These are phyloP conservation scores for Pelagophyceae sp. DNA, from an alignment of 352 stramenopile genomes.

Conservation along the genomic window DNA sequence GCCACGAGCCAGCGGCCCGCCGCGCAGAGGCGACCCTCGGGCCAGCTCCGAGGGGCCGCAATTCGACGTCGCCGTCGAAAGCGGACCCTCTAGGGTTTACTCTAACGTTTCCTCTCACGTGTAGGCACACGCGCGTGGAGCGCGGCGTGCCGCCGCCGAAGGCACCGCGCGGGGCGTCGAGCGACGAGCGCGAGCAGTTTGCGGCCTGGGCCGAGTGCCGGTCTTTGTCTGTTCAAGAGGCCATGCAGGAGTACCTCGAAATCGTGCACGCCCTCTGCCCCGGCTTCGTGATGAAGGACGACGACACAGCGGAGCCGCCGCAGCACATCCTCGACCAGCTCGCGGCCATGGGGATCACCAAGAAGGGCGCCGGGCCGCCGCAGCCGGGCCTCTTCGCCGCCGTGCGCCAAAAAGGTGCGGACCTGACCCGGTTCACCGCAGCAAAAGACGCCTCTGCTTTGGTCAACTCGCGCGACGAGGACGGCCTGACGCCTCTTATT, in stretches of 20 bases:
- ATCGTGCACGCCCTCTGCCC: neutral
- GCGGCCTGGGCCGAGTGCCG: neutral
- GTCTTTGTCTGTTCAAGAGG: neutral
- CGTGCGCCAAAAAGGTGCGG: neutral
- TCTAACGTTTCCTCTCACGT: too few species aligned
- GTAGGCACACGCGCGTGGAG: neutral
- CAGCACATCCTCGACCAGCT: neutral
- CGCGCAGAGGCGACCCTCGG: too few species aligned
- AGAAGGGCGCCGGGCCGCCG: neutral
- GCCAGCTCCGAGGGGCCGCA: too few species aligned
- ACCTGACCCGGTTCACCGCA: neutral
- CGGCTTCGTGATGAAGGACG: neutral
- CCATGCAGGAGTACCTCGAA: neutral
- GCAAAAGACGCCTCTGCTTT: neutral
- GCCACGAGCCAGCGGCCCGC: too few species aligned
- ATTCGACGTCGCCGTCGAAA: too few species aligned
- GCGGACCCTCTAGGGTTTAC: too few species aligned
- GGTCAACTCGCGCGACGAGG: neutral
- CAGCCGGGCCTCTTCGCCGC: neutral
- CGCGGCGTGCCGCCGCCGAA: neutral
- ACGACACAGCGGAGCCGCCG: neutral
- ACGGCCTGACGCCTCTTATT: neutral
- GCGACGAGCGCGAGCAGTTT: neutral
- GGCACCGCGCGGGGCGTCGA: neutral
- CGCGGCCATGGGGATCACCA: neutral